Base-by-base conservation (phyloP, 1,139 yeast genomes). In the Taphrina flavorubra region DNA sequence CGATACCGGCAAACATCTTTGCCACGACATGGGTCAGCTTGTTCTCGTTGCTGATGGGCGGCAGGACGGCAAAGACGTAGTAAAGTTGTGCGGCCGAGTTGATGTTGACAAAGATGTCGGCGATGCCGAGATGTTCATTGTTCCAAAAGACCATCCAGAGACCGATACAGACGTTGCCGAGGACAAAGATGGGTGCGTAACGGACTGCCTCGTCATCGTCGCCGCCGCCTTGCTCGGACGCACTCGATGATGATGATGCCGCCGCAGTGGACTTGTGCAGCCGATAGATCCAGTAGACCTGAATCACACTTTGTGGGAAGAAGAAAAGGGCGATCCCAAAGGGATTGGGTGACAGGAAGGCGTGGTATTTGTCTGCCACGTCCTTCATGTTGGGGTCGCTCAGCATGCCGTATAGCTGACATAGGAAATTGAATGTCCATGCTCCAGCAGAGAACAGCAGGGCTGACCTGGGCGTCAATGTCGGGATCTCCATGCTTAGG, bases 121-220 rank as follows among this genome's bases (percentile, higher is more conserved):
- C 14, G 13, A 63, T 44, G 16, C 67, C 67, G 51, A 63, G 51
- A 34, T 55, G 61, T n/a, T 63, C 59, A 16, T 63, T 63, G 53
- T 56, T 63, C 67, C 67, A 63, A 16, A 63, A 63, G 55, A 63
- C 55, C 67, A 63, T 63, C 67, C 67, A 63, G 55, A 63, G 67
- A 14, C 67, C 67, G 34, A 63, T 63, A 20, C 67, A 63, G 60
- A 63, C 37, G 25, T 63, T 63, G 36, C 67, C 67, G 18, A 63
- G 47, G n/a, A 57, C 57, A 40, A 63, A 63, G 47, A 51, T 20
- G 8, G 67, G 67, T 11, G 59, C 60, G 40, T 63, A 63, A 11
- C 61, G 60, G 31, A 63, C 61, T 6, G 61, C 55, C 36, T 63
- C 67, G 13, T 55, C 67, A 18, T 53, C 61, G n/a, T 25, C 51